These are phyloP conservation scores for Malus domestica DNA, from an alignment of 306 rosid genomes.

Conservation along the genomic window DNA sequence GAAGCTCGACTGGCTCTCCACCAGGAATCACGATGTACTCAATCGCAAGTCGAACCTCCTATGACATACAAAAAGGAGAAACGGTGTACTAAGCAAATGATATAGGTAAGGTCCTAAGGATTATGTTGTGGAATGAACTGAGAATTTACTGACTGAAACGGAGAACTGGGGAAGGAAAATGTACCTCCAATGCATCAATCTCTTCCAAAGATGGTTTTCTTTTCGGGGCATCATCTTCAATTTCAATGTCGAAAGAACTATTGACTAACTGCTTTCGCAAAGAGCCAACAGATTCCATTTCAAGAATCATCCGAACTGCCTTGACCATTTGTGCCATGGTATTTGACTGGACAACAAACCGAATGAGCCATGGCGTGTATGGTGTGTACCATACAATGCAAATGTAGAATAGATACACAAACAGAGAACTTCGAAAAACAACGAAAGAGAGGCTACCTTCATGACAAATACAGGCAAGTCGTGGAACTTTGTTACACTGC, in stretches of 20 bases:
- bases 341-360: slow-evolving; percentile 47
- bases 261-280: slow-evolving; percentile 35
- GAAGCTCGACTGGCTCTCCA: slow-evolving; percentile 97
- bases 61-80: slow-evolving; percentile 9
- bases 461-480: slow-evolving; percentile 82
- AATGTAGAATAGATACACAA: background rate
- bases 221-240: slow-evolving; percentile 82
- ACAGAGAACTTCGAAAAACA: background rate
- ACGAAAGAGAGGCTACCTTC: slow-evolving; percentile 41
- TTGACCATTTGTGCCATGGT: slow-evolving; percentile 98
- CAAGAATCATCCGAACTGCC: slow-evolving; percentile 89
- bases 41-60: slow-evolving; percentile 98
- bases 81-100: background rate
- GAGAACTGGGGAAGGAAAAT: slow-evolving; percentile 12
- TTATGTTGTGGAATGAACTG: background rate
- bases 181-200: slow-evolving; percentile 96
- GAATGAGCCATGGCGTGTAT: background rate
- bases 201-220: slow-evolving; percentile 81
- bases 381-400: background rate
- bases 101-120: background rate
- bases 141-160: background rate
- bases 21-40: slow-evolving; percentile 99
- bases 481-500: slow-evolving; percentile 82
- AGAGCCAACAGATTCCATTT: slow-evolving; percentile 51
- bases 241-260: slow-evolving; percentile 54